A percentile compares a stretch with the other conserved stretches of the same genome.
phyloP scores from a whole-genome alignment of 306 rosid genomes.

The Rosa multiflora region DNA sequence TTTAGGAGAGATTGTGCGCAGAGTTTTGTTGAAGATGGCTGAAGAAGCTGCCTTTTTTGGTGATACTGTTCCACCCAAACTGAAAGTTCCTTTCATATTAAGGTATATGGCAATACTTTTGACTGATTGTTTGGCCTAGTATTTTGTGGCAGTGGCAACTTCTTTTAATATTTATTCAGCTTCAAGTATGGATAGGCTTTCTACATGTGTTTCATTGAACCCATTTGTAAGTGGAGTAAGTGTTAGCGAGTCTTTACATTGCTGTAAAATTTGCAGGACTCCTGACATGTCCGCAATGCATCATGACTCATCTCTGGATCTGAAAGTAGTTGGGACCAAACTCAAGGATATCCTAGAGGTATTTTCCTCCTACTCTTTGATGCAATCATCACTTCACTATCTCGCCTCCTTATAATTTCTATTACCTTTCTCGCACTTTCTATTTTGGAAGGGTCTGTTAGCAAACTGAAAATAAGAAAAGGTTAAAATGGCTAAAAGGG shows the following conservation, averaged over 20 bases:
- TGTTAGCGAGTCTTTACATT: constrained; percentile 17
- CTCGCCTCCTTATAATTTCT: no score
- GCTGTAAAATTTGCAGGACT: constrained; percentile 60
- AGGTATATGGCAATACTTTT: constrained; percentile 50
- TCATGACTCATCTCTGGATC: constrained; percentile 81
- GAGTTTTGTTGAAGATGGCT: constrained; percentile 79
- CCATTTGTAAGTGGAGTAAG: neutral
- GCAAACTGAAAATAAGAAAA: neutral
- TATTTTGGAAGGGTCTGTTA: constrained; percentile 9
- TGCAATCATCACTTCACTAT: no score
- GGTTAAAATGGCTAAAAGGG: neutral
- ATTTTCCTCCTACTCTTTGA: no score
- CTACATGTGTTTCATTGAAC: neutral
- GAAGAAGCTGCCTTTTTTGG: constrained; percentile 92
- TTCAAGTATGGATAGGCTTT: neutral
- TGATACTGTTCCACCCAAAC: constrained; percentile 74
- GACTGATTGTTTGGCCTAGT: constrained; percentile 2
- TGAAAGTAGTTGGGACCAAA: constrained; percentile 67
- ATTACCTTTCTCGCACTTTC: constrained; percentile 6
- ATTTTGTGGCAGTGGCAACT: neutral
- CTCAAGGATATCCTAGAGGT: constrained; percentile 84
- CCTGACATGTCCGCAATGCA: constrained; percentile 92
- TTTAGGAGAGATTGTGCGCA: constrained; percentile 84
- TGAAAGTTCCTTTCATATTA: constrained; percentile 70
- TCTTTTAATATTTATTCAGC: neutral